These are phyloP conservation scores for Rhizopus microsporus DNA, from an alignment of 371 early-diverging fungal genomes.

Conservation along the genomic window DNA sequence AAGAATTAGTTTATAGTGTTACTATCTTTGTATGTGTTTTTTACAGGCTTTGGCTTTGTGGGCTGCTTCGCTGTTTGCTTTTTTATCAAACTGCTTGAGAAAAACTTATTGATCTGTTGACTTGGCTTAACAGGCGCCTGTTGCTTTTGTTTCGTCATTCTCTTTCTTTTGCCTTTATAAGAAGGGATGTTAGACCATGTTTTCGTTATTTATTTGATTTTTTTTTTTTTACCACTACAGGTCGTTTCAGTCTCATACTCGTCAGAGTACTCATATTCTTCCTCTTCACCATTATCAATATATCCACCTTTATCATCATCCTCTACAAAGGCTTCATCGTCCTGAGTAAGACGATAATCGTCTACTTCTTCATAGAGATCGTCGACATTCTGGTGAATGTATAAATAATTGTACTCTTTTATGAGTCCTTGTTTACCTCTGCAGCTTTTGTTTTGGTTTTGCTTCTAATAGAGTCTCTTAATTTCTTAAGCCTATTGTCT, in stretches of 20 bases:
- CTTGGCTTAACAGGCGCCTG: constrained; percentile 22
- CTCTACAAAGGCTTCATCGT: constrained; percentile 79
- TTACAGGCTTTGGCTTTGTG: constrained; percentile 18
- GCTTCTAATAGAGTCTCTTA: constrained; percentile 13
- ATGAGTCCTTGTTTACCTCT: constrained; percentile 1
- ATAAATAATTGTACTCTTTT: not conserved
- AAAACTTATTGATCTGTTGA: constrained; percentile 32
- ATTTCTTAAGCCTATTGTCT: constrained; percentile 15
- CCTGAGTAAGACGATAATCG: constrained; percentile 54
- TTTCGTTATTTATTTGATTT: not conserved
- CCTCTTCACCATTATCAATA: constrained; percentile 73
- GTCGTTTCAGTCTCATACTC: constrained; percentile 40
- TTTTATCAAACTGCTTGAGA: constrained; percentile 24
- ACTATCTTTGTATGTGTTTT: not conserved
- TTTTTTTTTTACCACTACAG: not conserved
- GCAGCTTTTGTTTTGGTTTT: constrained; percentile 9
- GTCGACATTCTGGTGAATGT: constrained; percentile 22
- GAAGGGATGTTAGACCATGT: not conserved
- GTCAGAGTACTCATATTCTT: constrained; percentile 51
- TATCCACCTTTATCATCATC: constrained; percentile 88
- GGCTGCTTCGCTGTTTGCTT: constrained; percentile 14
- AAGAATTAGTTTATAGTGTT: not conserved
- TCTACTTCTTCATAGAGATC: constrained; percentile 63
- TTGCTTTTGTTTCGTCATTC: constrained; percentile 22
- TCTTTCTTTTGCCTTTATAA: constrained; percentile 30